Conservation (phyloP, 1,284 basidiomycete species). For the Ceratobasidium sp. region DNA sequence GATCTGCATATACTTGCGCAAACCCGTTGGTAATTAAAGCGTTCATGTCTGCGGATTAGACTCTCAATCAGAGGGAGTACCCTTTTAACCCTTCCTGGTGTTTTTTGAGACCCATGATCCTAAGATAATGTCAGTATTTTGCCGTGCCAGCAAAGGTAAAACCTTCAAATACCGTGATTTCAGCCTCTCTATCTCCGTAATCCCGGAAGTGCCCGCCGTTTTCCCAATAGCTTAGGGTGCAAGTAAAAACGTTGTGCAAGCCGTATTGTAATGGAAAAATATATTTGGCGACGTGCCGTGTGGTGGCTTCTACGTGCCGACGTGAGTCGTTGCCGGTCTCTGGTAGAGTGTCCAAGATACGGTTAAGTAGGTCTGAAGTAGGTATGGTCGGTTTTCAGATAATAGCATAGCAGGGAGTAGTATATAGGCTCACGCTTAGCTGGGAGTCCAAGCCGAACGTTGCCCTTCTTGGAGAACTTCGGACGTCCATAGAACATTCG, state of each 20-base stretch:
- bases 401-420: not conserved
- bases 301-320: constrained; percentile 50
- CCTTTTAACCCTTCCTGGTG: constrained; percentile 72
- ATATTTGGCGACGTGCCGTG: constrained; percentile 77
- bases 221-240: constrained; percentile 40
- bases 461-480: constrained; percentile 57
- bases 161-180: constrained; percentile 65
- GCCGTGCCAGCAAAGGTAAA: constrained; percentile 12
- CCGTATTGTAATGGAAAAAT: constrained; percentile 81
- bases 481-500: constrained; percentile 74
- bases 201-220: constrained; percentile 56
- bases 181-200: constrained; percentile 68
- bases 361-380: constrained; percentile 67
- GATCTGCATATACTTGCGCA: constrained; percentile 73
- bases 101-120: constrained; percentile 63
- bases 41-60: constrained; percentile 70
- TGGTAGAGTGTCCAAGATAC: constrained; percentile 42
- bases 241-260: constrained; percentile 64
- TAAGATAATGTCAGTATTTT: constrained; percentile 48
- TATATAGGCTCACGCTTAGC: constrained; percentile 60
- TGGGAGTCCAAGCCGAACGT: constrained; percentile 67
- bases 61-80: constrained; percentile 64
- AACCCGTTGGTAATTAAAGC: constrained; percentile 73
- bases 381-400: not conserved
- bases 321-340: constrained; percentile 5